Evolutionary conservation across 257 asterid species (phyloP).

Genomic region (Nicotiana tabacum): DNA sequence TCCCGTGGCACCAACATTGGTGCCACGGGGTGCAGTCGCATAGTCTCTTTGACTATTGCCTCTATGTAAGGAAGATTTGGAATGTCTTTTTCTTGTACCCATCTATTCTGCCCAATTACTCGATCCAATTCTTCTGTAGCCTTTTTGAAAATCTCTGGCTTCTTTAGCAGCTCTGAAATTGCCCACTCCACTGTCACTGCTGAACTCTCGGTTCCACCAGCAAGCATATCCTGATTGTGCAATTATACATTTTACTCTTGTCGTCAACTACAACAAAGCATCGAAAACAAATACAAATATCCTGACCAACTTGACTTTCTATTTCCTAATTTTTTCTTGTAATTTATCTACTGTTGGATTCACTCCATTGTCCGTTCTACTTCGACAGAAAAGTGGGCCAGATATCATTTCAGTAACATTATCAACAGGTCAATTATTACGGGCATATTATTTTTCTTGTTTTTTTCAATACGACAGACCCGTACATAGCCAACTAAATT

Average conservation of each 20-base stretch:
- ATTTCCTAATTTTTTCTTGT: not conserved
- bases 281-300: not conserved
- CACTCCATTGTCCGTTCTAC: not conserved
- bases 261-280: not conserved
- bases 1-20: constrained; percentile 68
- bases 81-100: constrained; percentile 44
- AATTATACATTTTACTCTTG: not conserved
- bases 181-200: constrained; percentile 94
- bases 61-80: constrained; percentile 28
- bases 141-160: constrained; percentile 47
- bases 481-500: not conserved
- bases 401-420: not conserved
- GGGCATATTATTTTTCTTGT: not conserved
- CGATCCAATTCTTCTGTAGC: constrained; percentile 70
- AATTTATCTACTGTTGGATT: not conserved
- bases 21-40: constrained; percentile 43
- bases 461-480: no score
- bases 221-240: constrained; percentile 51
- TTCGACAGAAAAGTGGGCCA: not conserved
- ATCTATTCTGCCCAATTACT: constrained; percentile 45
- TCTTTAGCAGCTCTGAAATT: constrained; percentile 62
- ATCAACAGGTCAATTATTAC: not conserved
- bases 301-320: not conserved
- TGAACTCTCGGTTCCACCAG: constrained; percentile 90
- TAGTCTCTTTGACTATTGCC: constrained; percentile 39